Evolutionary conservation across 441 rosid genomes (phyloP), one percentile per base, ranked within the genome.

Genomic region (Eruca vesicaria): DNA sequence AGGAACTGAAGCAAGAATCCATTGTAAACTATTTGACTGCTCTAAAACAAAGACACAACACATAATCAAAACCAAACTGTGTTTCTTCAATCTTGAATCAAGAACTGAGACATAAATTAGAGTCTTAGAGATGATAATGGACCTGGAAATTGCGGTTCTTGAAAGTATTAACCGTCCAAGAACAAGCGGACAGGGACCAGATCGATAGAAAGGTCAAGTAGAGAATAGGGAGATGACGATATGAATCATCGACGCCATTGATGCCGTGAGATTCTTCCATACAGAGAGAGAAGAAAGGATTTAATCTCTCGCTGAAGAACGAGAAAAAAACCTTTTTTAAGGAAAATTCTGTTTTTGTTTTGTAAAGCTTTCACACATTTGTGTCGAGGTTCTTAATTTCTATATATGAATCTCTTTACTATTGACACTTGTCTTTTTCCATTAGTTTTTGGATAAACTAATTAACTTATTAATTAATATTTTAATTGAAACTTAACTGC

Each of bases 151-250:
- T 91, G 60, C 95, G 90, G 79, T 86, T 94, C 69, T 82, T 85
- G 76, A 85, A 94, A 68, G 96, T 91, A 84, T 90, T 87, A 80
- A 89, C 61, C 73, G 97, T 86, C 97, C 97, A 94, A 36, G 86
- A 91, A 78, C 85, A 88, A 84, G 93, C 93, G 53, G 92, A 91
- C 78, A 94, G 60, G 76, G 87, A 66, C 97, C 97, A 94, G 67
- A 94, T 78, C 59, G 78, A 79, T 32, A 92, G 83, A 65, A 94
- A 86, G 20, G 88, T 84, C 38, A 94, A 71, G 87, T 90, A 87
- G 52, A 92, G 85, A 16, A 87, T 71, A n/a, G 98, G 95, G 16
- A 94, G 86, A 38, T 87, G 88, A 50, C 96, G 89, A 66, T 82
- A 94, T 38, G 91, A 87, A 52, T 89, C 97, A 80, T 90, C 90